A percentile compares a stretch with the other conserved stretches of the same genome.
These are phyloP conservation scores for Collybia sordida DNA, from an alignment of 768 basidiomycete genomes.

Conservation along the genomic window DNA sequence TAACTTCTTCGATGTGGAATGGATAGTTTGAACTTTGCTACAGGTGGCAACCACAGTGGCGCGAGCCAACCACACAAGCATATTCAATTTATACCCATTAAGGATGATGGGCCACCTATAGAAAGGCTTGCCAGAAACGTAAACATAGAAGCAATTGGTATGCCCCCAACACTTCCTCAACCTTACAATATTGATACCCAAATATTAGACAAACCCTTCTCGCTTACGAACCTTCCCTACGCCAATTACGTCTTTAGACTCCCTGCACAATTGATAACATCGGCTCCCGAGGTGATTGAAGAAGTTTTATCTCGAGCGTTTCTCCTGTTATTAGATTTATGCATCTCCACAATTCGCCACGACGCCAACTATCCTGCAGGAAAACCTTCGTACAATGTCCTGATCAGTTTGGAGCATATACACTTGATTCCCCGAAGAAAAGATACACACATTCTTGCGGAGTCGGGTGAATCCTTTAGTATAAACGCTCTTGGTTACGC, in stretches of 20 bases:
- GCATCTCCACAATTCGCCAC: slow-evolving; percentile 70
- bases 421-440: slow-evolving; percentile 78
- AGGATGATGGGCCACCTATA: slow-evolving; percentile 69
- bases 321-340: slow-evolving; percentile 73
- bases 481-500: slow-evolving; percentile 90
- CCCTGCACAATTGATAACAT: slow-evolving; percentile 38
- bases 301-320: slow-evolving; percentile 57
- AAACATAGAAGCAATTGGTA: slow-evolving; percentile 60
- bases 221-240: slow-evolving; percentile 67
- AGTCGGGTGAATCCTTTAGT: slow-evolving; percentile 58
- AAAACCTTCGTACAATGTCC: slow-evolving; percentile 77
- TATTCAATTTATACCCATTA: slow-evolving; percentile 77
- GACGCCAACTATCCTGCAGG: slow-evolving; percentile 61
- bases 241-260: slow-evolving; percentile 78
- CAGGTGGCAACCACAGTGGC: slow-evolving; percentile 77
- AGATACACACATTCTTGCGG: slow-evolving; percentile 55
- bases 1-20: background rate
- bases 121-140: slow-evolving; percentile 64
- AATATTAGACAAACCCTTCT: slow-evolving; percentile 67
- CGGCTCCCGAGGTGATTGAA: slow-evolving; percentile 45
- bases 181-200: slow-evolving; percentile 3
- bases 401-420: slow-evolving; percentile 81
- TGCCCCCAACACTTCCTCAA: slow-evolving; percentile 6
- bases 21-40: background rate
- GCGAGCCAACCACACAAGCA: slow-evolving; percentile 93